These are phyloP conservation scores for Rhizopus sp. DNA, from an alignment of 371 early-diverging fungal genomes.

Conservation along the genomic window DNA sequence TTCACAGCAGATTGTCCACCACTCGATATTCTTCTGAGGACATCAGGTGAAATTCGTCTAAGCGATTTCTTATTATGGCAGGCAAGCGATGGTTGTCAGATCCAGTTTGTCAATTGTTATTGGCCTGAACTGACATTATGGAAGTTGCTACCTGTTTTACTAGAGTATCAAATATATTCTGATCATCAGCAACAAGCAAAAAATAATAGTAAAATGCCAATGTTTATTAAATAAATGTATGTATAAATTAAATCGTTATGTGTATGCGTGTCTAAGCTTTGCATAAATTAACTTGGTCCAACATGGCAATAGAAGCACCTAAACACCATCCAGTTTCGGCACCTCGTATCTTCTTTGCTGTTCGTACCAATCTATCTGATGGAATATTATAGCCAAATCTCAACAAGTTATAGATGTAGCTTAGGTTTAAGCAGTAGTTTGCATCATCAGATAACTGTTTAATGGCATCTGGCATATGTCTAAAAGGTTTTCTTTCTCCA, in stretches of 20 bases:
- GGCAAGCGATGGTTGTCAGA: conserved; percentile 67
- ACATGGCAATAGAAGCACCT: conserved; percentile 85
- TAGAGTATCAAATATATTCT: conserved; percentile 76
- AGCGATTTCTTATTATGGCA: conserved; percentile 99
- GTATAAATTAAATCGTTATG: conserved; percentile 2
- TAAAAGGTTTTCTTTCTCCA: conserved; percentile 45
- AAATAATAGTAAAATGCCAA: not conserved
- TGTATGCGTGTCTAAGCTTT: conserved; percentile 13
- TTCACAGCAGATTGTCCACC: conserved; percentile 76
- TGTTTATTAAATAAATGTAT: not conserved
- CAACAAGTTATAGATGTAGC: conserved; percentile 82
- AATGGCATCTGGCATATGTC: conserved; percentile 41
- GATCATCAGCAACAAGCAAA: conserved; percentile 27
- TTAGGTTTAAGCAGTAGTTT: conserved; percentile 86
- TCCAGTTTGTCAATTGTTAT: conserved; percentile 83
- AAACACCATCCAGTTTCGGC: conserved; percentile 97
- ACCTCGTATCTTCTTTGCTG: conserved; percentile 88
- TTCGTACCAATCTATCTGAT: conserved; percentile 68
- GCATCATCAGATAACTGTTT: conserved; percentile 51
- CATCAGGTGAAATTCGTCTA: conserved; percentile 95
- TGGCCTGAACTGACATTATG: conserved; percentile 97
- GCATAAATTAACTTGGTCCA: conserved; percentile 50
- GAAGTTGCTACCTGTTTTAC: conserved; percentile 78
- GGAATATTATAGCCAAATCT: conserved; percentile 83
- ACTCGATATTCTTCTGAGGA: conserved; percentile 95